These are phyloP conservation scores for Ambrosia artemisiifolia DNA, from an alignment of 129 eudicot genomes.

Conservation along the genomic window DNA sequence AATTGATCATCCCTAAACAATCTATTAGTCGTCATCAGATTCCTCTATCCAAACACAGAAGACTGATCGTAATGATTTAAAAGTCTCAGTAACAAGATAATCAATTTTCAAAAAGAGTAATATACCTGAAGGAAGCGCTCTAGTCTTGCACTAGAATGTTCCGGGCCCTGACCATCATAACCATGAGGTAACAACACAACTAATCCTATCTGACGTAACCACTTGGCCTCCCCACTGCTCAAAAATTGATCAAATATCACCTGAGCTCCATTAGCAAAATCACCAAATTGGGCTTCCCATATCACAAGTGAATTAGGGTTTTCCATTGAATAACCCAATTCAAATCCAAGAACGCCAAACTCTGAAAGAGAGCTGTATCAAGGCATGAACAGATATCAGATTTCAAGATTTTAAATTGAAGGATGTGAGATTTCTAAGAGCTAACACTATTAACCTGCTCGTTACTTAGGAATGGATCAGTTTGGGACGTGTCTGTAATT, in stretches of 20 bases:
- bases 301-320: constrained; percentile 87
- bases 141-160: constrained; percentile 90
- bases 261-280: constrained; percentile 93
- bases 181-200: constrained; percentile 94
- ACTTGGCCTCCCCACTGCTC: constrained; percentile 97
- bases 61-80: not conserved
- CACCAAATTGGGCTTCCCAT: constrained; percentile 99
- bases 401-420: not conserved
- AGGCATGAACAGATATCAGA: constrained; percentile 17
- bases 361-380: constrained; percentile 87
- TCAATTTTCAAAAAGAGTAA: not conserved
- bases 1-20: not conserved
- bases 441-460: not conserved
- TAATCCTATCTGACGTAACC: constrained; percentile 90
- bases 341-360: constrained; percentile 95
- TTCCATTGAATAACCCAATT: constrained; percentile 98
- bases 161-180: constrained; percentile 99
- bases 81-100: not conserved
- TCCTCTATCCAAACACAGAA: not conserved
- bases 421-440: not conserved
- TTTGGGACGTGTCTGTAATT: not conserved
- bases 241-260: constrained; percentile 89
- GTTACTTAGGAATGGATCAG: not conserved
- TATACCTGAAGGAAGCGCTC: constrained; percentile 88
- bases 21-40: not conserved